phyloP scores from a whole-genome alignment of 1,284 basidiomycete genomes.

The Trametes hirsuta region DNA sequence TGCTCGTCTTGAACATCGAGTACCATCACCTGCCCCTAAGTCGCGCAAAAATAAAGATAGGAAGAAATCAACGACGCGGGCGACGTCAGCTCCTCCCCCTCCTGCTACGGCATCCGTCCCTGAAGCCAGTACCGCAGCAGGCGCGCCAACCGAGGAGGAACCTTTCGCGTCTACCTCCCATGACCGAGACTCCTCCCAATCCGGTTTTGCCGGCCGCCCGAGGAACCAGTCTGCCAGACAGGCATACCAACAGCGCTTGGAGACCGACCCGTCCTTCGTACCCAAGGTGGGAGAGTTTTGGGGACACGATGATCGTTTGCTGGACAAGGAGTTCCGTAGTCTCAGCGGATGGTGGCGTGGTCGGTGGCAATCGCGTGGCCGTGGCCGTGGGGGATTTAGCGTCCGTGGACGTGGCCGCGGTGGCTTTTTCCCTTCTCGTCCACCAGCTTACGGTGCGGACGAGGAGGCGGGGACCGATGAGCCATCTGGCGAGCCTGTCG shows the following conservation, averaged over 20 bases:
- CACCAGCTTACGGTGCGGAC: slow-evolving; percentile 11
- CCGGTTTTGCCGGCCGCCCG: slow-evolving; percentile 35
- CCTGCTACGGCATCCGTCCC: slow-evolving; percentile 23
- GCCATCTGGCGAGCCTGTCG: slow-evolving; percentile 21
- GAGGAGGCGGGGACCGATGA: slow-evolving; percentile 20
- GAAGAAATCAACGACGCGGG: slow-evolving; percentile 28
- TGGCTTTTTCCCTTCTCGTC: slow-evolving; percentile 37
- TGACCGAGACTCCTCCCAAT: slow-evolving; percentile 19
- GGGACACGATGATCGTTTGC: slow-evolving; percentile 86
- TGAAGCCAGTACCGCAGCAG: slow-evolving; percentile 33
- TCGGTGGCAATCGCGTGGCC: slow-evolving; percentile 69
- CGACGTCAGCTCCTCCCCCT: slow-evolving; percentile 28
- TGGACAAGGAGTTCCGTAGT: slow-evolving; percentile 75
- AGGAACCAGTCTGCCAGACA: slow-evolving; percentile 68
- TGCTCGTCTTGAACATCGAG: slow-evolving; percentile 27
- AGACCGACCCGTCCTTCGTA: slow-evolving; percentile 82
- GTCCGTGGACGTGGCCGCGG: slow-evolving; percentile 56
- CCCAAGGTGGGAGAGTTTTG: slow-evolving; percentile 89
- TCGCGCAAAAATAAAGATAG: slow-evolving; percentile 32
- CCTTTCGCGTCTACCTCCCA: slow-evolving; percentile 33
- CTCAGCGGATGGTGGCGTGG: slow-evolving; percentile 84
- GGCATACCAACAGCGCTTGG: slow-evolving; percentile 76
- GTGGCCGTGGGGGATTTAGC: slow-evolving; percentile 54
- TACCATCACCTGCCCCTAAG: slow-evolving; percentile 25
- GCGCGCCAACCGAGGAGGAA: slow-evolving; percentile 28